Evolutionary conservation across 1,284 basidiomycete species (phyloP), one percentile per base, ranked within the genome.

Genomic region (Leccinum solheimii): DNA sequence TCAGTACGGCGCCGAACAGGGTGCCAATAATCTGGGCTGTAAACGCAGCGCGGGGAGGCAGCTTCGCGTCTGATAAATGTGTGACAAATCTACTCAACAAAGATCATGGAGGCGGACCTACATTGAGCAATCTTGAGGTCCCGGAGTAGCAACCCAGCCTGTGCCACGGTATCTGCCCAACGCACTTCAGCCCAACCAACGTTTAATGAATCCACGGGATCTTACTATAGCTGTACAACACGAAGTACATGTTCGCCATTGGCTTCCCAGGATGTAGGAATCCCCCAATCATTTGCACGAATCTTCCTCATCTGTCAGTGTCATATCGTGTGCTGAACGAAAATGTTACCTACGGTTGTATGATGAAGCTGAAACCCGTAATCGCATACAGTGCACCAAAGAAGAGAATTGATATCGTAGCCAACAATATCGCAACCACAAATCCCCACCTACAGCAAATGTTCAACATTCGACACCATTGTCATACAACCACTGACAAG

Each of bases 31-130:
- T 76, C 72, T 90, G 88, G 51, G 85, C 83, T 7, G 78, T 76
- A 70, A 90, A 87, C 1, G 86, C 85, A 9, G 83, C 80, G 26
- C 84, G 78, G 5, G 88, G 88, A 11, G 87, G 83, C 45, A 91
- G 76, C 75, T 90, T 90, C 62, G 84, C 82, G 71, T 84, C 69
- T 71, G 45, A 16, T 14, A 56, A 55, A 38, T 23, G 13, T 48
- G 23, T 32, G 45, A 23, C 40, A 34, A 53, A 58, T 34, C 19
- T 21, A 32, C 13, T n/a, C 70, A 21, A 45, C 11, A 55, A 5
- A 26, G 38, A n/a, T n/a, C 23, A 26, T 34, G 27, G 49, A 52
- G 10, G 1, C 11, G 27, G 7, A 55, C 40, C n/a, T 50, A 78
- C 79, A 87, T 69, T 87, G 86, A 14, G 81, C 85, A 23, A 87